These are phyloP conservation scores for Rhodotorula babjevae DNA, from an alignment of 768 basidiomycete genomes.

Conservation along the genomic window DNA sequence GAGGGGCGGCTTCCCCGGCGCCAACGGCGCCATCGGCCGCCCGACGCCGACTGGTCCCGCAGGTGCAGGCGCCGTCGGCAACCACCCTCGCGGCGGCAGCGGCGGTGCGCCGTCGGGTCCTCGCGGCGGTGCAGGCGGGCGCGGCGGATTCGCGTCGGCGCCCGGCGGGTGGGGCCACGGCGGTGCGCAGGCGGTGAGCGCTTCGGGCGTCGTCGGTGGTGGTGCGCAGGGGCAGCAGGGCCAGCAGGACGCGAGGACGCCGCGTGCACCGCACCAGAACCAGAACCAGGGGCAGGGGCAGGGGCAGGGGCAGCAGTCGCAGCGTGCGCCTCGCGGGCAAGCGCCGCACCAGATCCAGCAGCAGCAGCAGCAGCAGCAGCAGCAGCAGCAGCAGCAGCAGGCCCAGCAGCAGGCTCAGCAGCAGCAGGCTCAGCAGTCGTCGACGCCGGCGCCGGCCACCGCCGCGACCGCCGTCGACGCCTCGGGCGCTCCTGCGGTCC, in stretches of 20 bases:
- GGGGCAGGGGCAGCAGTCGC: neutral
- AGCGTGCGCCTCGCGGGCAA: neutral
- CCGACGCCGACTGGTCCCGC: neutral
- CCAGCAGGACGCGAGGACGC: neutral
- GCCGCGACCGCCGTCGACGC: neutral
- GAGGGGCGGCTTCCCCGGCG: neutral
- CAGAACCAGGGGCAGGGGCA: neutral
- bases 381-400: neutral
- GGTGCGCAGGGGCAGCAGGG: neutral
- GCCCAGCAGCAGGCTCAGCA: neutral
- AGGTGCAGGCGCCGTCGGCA: neutral
- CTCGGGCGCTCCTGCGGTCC: neutral
- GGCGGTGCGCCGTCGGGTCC: neutral
- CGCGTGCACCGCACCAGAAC: neutral
- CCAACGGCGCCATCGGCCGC: neutral
- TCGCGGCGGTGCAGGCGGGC: neutral
- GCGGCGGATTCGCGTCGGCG: neutral
- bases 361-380: neutral
- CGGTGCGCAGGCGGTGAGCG: neutral
- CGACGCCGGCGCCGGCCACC: neutral
- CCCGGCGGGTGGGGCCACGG: conserved; percentile 4
- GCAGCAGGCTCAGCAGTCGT: neutral
- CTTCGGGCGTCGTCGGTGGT: neutral
- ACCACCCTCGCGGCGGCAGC: neutral
- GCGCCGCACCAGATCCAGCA: neutral